phyloP scores from a whole-genome alignment of 2,329 filamentous ascomycete genomes.

The Aureobasidium sp. region DNA sequence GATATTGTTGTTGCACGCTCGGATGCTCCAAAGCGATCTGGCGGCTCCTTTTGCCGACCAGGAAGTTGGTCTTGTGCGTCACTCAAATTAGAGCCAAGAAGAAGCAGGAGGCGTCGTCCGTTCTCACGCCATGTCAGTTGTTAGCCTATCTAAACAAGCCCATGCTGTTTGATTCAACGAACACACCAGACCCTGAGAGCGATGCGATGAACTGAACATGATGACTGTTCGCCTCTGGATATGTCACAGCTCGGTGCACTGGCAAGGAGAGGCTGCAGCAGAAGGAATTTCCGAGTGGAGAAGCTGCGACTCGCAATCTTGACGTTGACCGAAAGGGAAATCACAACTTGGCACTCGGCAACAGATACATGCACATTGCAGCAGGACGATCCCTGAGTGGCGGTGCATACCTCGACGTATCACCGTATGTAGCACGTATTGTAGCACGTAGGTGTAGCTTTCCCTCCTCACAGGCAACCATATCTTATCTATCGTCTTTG shows the following conservation, averaged over 20 bases:
- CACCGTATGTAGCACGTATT: no score
- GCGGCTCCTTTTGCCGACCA: background rate
- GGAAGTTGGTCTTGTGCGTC: background rate
- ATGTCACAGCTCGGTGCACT: background rate
- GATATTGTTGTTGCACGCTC: background rate
- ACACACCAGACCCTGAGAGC: background rate
- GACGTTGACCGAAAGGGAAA: background rate
- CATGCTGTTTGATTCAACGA: background rate
- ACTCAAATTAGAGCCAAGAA: constrained; percentile 14
- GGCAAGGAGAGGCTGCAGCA: background rate
- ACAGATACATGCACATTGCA: background rate
- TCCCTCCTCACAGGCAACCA: constrained; percentile 1
- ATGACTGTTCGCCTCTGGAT: background rate
- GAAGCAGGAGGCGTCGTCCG: constrained; percentile 8
- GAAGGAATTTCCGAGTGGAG: background rate
- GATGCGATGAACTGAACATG: background rate
- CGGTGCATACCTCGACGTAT: background rate
- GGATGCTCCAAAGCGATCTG: constrained; percentile 8
- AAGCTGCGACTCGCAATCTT: constrained; percentile 7
- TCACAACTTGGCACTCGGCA: constrained; percentile 7
- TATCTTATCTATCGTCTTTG: constrained; percentile 6
- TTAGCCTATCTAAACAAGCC: background rate
- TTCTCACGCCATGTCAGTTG: constrained; percentile 14
- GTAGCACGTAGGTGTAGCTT: background rate
- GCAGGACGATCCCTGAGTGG: background rate